These are phyloP conservation scores for Puccinia hordei DNA, from an alignment of 1,284 basidiomycete genomes.

Conservation along the genomic window DNA sequence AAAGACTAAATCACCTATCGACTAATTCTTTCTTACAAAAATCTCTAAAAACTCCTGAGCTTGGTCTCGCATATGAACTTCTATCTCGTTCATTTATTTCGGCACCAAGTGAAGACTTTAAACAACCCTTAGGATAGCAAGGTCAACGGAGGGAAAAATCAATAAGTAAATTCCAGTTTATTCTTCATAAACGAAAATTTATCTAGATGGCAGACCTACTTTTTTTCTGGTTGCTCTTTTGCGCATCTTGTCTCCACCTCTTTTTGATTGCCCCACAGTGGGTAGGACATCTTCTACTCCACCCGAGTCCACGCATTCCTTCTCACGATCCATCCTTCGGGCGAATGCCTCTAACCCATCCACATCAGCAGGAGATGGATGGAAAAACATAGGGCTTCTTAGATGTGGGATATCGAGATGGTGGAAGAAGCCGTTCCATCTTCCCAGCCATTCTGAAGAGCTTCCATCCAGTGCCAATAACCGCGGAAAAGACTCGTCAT, in stretches of 20 bases:
- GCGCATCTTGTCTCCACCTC: slow-evolving; percentile 24
- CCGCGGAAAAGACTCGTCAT: slow-evolving; percentile 10
- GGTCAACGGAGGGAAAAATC: background rate
- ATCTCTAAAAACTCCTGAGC: slow-evolving; percentile 30
- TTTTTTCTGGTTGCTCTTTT: slow-evolving; percentile 37
- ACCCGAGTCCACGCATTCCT: slow-evolving; percentile 27
- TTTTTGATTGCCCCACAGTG: slow-evolving; percentile 46
- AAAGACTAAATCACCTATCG: background rate
- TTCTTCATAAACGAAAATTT: background rate
- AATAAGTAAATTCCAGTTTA: background rate
- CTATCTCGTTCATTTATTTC: slow-evolving; percentile 46
- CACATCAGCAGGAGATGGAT: slow-evolving; percentile 53
- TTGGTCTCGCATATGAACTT: slow-evolving; percentile 45
- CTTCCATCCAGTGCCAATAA: slow-evolving; percentile 53
- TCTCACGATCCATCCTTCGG: slow-evolving; percentile 25
- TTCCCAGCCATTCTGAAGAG: slow-evolving; percentile 52
- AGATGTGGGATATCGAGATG: slow-evolving; percentile 56
- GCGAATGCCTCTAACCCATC: slow-evolving; percentile 50
- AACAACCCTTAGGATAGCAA: background rate
- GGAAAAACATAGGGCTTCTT: slow-evolving; percentile 61
- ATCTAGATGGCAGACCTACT: background rate
- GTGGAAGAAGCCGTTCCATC: slow-evolving; percentile 55
- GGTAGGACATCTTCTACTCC: slow-evolving; percentile 39
- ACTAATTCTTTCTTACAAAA: slow-evolving; percentile 46
- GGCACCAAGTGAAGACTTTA: slow-evolving; percentile 36